Evolutionary conservation across 805 yeast species (phyloP).

Genomic region (Barnettozyma salicaria): DNA sequence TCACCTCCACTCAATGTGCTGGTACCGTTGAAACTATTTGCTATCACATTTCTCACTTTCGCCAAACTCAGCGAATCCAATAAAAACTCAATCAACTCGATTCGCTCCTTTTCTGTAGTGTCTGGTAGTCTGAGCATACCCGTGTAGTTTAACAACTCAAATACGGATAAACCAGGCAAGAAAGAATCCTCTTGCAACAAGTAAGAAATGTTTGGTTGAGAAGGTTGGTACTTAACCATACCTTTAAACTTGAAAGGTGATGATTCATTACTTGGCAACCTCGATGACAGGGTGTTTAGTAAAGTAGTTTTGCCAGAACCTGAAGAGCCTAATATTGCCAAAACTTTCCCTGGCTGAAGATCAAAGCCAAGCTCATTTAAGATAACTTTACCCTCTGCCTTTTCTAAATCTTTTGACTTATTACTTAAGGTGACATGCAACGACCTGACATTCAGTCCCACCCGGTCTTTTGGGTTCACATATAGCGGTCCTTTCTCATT

Average conservation of each 20-base stretch:
- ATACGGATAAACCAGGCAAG: constrained; percentile 64
- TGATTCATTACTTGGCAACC: constrained; percentile 29
- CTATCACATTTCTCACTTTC: constrained; percentile 54
- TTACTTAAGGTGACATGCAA: constrained; percentile 8
- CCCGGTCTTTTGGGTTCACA: constrained; percentile 6
- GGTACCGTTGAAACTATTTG: constrained; percentile 38
- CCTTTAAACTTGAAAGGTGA: constrained; percentile 38
- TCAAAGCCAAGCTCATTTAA: constrained; percentile 51
- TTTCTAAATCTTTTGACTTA: constrained; percentile 3
- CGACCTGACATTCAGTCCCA: constrained; percentile 8
- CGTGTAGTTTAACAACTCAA: constrained; percentile 63
- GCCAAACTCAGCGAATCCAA: constrained; percentile 59
- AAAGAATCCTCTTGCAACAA: constrained; percentile 72
- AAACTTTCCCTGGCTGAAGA: constrained; percentile 52
- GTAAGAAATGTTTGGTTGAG: constrained; percentile 39
- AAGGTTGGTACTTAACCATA: constrained; percentile 30
- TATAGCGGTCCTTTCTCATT: constrained; percentile 7
- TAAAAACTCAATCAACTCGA: constrained; percentile 49
- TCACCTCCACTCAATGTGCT: constrained; percentile 74
- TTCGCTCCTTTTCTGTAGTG: constrained; percentile 39
- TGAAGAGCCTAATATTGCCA: constrained; percentile 84
- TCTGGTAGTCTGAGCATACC: constrained; percentile 63
- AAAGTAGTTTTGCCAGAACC: constrained; percentile 86
- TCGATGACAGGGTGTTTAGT: constrained; percentile 56
- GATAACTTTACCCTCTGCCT: constrained; percentile 28